These are phyloP conservation scores for Taiozyma sp. DNA, from an alignment of 1,139 yeast species.

Conservation along the genomic window DNA sequence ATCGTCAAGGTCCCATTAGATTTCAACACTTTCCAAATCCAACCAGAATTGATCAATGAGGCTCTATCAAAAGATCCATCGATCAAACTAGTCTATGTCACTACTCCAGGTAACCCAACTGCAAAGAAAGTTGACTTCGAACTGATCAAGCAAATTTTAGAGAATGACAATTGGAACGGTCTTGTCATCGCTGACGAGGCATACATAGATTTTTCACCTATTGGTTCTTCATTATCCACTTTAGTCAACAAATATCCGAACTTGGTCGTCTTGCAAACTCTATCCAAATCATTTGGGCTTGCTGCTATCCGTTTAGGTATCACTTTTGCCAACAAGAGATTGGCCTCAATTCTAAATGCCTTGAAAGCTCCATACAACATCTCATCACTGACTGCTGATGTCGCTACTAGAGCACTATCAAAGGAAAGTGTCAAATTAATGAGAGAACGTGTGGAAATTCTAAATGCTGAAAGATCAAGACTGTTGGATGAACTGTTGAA, in stretches of 20 bases:
- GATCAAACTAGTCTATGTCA: conserved; percentile 72
- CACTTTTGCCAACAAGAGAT: conserved; percentile 55
- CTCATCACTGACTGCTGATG: conserved; percentile 70
- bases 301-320: conserved; percentile 92
- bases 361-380: conserved; percentile 97
- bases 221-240: conserved; percentile 70
- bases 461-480: conserved; percentile 48
- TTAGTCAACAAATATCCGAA: conserved; percentile 78
- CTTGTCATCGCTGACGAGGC: conserved; percentile 91
- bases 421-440: conserved; percentile 52
- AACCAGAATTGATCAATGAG: conserved; percentile 49
- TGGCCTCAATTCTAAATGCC: conserved; percentile 68
- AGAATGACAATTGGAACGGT: conserved; percentile 61
- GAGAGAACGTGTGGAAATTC: conserved; percentile 46
- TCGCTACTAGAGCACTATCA: conserved; percentile 71
- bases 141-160: conserved; percentile 45
- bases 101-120: conserved; percentile 99
- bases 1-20: conserved; percentile 67
- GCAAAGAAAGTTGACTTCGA: conserved; percentile 53
- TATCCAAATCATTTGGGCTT: conserved; percentile 91
- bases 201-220: conserved; percentile 75
- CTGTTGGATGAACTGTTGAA: conserved; percentile 48
- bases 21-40: conserved; percentile 59
- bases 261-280: conserved; percentile 82
- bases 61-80: conserved; percentile 47